Percentiles rank a stretch among this genome's conserved stretches.
phyloP scores from a whole-genome alignment of 2,329 filamentous ascomycete genomes.

The Ceratocystis eucalypticola region DNA sequence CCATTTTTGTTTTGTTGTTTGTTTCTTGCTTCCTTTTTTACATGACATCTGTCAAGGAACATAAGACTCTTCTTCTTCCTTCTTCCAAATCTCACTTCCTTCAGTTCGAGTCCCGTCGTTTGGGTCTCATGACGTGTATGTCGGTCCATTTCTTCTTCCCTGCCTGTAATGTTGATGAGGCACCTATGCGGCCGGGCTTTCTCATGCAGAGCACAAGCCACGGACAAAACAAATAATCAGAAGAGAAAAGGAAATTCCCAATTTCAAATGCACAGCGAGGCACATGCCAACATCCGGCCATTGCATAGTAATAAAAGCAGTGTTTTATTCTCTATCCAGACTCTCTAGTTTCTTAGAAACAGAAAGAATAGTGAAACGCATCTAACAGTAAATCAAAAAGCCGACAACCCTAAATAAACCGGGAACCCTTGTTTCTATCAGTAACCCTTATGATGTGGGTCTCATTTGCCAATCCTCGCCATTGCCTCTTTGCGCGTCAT shows the following conservation, averaged over 20 bases:
- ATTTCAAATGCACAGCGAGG: not conserved
- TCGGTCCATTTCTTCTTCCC: not conserved
- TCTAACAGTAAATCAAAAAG: no score
- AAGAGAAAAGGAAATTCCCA: not conserved
- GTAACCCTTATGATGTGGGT: not conserved
- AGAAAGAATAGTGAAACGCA: no score
- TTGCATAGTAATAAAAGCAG: not conserved
- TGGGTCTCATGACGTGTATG: not conserved
- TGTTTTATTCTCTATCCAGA: not conserved
- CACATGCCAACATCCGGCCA: not conserved
- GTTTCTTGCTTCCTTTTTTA: not conserved
- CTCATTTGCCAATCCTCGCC: not conserved
- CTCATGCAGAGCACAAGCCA: slow-evolving; percentile 3
- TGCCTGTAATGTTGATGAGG: not conserved
- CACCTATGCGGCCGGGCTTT: not conserved
- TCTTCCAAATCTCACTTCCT: not conserved
- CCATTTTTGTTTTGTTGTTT: not conserved
- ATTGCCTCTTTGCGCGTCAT: not conserved
- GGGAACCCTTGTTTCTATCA: no score
- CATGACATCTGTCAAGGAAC: not conserved
- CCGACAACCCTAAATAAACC: not conserved
- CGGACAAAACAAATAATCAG: not conserved
- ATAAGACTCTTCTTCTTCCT: not conserved
- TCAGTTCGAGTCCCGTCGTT: not conserved
- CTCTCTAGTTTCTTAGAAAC: not conserved